Evolutionary conservation across 2,329 filamentous ascomycete genomes (phyloP).

Genomic region (Pleoardoris graminearum): DNA sequence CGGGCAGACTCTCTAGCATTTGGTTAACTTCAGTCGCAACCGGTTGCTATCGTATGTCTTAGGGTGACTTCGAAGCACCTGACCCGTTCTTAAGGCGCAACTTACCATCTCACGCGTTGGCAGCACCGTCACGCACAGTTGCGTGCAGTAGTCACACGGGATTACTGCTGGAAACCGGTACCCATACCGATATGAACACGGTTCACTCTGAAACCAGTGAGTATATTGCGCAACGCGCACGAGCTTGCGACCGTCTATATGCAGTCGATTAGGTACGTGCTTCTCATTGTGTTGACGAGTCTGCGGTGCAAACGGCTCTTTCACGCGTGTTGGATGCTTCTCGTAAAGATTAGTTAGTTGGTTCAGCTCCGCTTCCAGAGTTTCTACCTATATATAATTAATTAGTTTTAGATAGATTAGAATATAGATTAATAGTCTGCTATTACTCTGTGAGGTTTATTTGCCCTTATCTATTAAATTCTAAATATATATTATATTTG

Average conservation of each 20-base stretch:
- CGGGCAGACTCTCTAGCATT: background rate
- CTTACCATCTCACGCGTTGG: background rate
- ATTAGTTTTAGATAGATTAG: too few species aligned
- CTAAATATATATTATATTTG: too few species aligned
- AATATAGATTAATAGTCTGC: too few species aligned
- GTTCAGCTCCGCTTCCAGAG: slow-evolving; percentile 6
- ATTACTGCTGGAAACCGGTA: slow-evolving; percentile 13
- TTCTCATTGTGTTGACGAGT: slow-evolving; percentile 6
- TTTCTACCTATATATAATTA: slow-evolving; percentile 8
- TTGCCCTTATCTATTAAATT: too few species aligned
- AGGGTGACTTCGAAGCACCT: too few species aligned
- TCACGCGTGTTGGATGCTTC: slow-evolving; percentile 10
- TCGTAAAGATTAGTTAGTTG: slow-evolving; percentile 13
- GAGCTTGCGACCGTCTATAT: slow-evolving; percentile 1
- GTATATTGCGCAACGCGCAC: background rate
- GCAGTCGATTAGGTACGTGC: slow-evolving; percentile 2
- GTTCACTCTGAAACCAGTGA: background rate
- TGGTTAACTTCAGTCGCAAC: too few species aligned
- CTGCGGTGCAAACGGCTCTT: slow-evolving; percentile 13
- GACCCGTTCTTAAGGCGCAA: background rate
- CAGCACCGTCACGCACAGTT: slow-evolving; percentile 4
- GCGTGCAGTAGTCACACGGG: slow-evolving; percentile 13
- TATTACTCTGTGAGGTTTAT: too few species aligned
- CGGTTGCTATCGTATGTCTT: too few species aligned
- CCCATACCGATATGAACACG: slow-evolving; percentile 5